A percentile compares a stretch with the other conserved stretches of the same genome.
These are phyloP conservation scores for Coemansia sp. DNA, from an alignment of 192 early-diverging fungal species.

Conservation along the genomic window DNA sequence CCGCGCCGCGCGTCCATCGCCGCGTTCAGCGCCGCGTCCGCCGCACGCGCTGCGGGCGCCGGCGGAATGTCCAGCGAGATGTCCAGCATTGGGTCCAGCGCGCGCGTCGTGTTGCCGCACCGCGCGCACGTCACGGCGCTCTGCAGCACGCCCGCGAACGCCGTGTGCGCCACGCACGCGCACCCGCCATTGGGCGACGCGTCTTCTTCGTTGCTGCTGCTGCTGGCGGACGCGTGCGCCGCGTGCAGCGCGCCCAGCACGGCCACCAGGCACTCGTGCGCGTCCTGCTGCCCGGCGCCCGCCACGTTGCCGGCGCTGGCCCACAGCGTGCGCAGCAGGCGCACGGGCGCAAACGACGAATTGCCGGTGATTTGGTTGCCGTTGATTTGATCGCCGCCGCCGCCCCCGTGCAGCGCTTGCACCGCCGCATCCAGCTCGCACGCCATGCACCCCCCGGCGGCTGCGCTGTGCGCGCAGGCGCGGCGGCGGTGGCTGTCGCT, in stretches of 20 bases:
- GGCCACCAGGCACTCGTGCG: constrained; percentile 97
- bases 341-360: constrained; percentile 74
- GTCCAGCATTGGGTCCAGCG: constrained; percentile 90
- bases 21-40: neutral
- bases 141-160: constrained; percentile 88
- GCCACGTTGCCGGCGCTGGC: constrained; percentile 83
- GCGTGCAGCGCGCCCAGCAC: constrained; percentile 86
- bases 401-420: constrained; percentile 61
- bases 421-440: constrained; percentile 91
- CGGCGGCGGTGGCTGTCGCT: constrained; percentile 80
- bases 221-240: constrained; percentile 62
- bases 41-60: constrained; percentile 33
- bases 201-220: too few relatives aligned
- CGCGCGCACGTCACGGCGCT: constrained; percentile 86
- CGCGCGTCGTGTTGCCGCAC: constrained; percentile 78
- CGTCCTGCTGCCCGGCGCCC: constrained; percentile 94
- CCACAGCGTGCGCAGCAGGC: constrained; percentile 91
- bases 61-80: constrained; percentile 80
- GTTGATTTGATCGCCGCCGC: neutral
- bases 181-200: too few relatives aligned
- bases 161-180: constrained; percentile 86
- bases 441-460: constrained; percentile 72
- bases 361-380: constrained; percentile 55
- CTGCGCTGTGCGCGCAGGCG: neutral
- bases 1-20: too few relatives aligned